Evolutionary conservation across 768 basidiomycete species (phyloP).

Genomic region (Dentipellis sp.): DNA sequence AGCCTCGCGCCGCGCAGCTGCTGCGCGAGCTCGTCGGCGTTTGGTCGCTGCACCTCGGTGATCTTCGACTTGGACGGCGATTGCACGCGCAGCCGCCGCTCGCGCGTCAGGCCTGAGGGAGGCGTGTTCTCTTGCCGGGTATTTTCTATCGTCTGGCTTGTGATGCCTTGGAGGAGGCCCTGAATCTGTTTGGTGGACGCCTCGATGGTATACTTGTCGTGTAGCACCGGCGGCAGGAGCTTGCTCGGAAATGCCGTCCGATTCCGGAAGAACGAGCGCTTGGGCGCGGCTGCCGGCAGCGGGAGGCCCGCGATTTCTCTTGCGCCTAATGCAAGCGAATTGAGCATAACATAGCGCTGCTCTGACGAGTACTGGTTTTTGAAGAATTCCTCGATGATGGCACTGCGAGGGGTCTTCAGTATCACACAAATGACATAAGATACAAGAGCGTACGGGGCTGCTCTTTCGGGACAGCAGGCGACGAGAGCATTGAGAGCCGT

Average conservation of each 20-base stretch:
- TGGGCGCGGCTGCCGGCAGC: constrained; percentile 17
- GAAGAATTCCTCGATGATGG: constrained; percentile 89
- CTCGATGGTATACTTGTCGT: constrained; percentile 33
- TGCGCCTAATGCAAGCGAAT: constrained; percentile 78
- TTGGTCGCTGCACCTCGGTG: constrained; percentile 27
- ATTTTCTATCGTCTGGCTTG: constrained; percentile 51
- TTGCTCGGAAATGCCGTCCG: constrained; percentile 71
- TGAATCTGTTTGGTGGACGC: constrained; percentile 34
- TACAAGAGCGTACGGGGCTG: constrained; percentile 61
- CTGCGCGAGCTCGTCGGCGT: constrained; percentile 7
- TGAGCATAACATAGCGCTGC: constrained; percentile 80
- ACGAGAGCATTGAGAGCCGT: constrained; percentile 73
- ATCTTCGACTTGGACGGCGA: constrained; percentile 34
- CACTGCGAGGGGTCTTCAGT: constrained; percentile 31
- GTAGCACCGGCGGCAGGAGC: constrained; percentile 60
- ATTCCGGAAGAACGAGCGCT: constrained; percentile 23
- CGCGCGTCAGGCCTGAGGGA: constrained; percentile 51
- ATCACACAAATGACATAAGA: background rate
- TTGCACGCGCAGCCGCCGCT: constrained; percentile 63
- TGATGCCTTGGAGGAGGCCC: constrained; percentile 53
- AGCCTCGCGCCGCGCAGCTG: constrained; percentile 1
- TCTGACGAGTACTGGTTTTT: constrained; percentile 83
- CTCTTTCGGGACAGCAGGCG: constrained; percentile 64
- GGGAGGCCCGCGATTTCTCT: constrained; percentile 63
- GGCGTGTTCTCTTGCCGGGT: constrained; percentile 43